Evolutionary conservation across 176 grass and related monocot species (phyloP).

Genomic region (Aegilops sharonensis): DNA sequence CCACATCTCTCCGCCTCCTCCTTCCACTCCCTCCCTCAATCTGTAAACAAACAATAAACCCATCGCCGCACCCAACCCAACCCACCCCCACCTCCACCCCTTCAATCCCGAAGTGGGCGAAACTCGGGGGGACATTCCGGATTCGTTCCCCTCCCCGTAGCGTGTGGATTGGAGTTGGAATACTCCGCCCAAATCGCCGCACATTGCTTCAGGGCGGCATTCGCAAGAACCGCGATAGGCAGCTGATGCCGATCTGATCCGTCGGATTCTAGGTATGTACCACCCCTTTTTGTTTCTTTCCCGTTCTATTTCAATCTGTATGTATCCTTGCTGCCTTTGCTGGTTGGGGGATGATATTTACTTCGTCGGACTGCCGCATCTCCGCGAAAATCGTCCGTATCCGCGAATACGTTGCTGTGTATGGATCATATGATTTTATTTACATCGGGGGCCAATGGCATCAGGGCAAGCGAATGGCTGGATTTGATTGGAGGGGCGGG

Average conservation of each 20-base stretch:
- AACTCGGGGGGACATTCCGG: neutral
- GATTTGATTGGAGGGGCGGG: neutral
- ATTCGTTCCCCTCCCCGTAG: neutral
- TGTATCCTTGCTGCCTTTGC: neutral
- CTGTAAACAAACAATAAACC: slow-evolving; percentile 15
- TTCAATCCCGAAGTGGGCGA: slow-evolving; percentile 6
- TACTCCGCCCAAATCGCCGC: slow-evolving; percentile 7
- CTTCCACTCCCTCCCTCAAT: neutral
- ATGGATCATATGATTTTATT: neutral
- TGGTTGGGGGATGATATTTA: neutral
- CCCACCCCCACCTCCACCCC: neutral
- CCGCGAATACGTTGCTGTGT: neutral
- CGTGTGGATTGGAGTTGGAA: neutral
- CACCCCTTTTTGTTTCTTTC: neutral
- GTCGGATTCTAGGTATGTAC: slow-evolving; percentile 22
- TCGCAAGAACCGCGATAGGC: neutral
- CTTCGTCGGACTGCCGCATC: neutral
- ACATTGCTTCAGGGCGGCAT: neutral
- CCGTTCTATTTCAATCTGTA: neutral
- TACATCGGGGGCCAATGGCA: neutral
- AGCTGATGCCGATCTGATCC: neutral
- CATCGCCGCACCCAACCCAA: neutral
- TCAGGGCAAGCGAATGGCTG: neutral
- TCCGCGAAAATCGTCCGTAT: neutral
- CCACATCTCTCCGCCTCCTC: neutral